Percentiles rank a stretch among this genome's conserved stretches.
Evolutionary conservation across 1,139 yeast genomes (phyloP).

Genomic region (Geotrichum candidum): DNA sequence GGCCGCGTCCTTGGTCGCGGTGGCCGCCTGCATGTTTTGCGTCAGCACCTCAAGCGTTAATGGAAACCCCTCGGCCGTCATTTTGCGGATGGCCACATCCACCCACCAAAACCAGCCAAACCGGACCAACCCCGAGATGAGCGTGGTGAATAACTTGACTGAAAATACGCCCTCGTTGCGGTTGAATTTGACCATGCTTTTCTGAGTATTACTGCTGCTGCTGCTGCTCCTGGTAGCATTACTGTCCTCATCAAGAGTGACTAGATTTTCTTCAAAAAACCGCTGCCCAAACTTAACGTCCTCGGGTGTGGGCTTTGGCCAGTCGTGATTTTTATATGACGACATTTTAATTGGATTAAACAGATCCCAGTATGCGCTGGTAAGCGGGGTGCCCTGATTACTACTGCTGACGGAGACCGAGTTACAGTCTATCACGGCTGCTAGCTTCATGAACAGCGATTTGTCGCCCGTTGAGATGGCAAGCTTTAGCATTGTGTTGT

Average conservation of each 20-base stretch:
- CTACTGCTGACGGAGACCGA: conserved; percentile 12
- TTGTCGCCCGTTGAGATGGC: conserved; percentile 22
- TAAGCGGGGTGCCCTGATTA: conserved; percentile 13
- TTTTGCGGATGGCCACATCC: conserved; percentile 24
- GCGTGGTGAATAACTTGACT: conserved; percentile 16
- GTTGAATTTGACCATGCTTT: neutral
- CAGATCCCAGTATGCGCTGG: conserved; percentile 10
- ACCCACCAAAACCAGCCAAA: conserved; percentile 23
- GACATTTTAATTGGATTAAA: conserved; percentile 16
- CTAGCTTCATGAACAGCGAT: conserved; percentile 19
- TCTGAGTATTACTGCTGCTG: neutral
- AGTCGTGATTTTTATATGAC: conserved; percentile 8
- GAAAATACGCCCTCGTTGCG: conserved; percentile 5
- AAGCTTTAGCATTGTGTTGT: conserved; percentile 21
- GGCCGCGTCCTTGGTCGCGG: conserved; percentile 19
- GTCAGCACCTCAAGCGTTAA: conserved; percentile 22
- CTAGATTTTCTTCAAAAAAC: conserved; percentile 11
- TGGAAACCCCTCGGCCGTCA: conserved; percentile 19
- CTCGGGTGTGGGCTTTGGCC: conserved; percentile 3
- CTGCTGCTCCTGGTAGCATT: too few species aligned
- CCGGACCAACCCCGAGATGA: conserved; percentile 24
- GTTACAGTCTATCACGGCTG: conserved; percentile 19
- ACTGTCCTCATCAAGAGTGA: conserved; percentile 1
- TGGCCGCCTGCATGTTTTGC: conserved; percentile 23
- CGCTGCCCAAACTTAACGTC: conserved; percentile 16